Conservation (phyloP, 1,139 yeast species). For the Blastobotrys ciferrii region DNA sequence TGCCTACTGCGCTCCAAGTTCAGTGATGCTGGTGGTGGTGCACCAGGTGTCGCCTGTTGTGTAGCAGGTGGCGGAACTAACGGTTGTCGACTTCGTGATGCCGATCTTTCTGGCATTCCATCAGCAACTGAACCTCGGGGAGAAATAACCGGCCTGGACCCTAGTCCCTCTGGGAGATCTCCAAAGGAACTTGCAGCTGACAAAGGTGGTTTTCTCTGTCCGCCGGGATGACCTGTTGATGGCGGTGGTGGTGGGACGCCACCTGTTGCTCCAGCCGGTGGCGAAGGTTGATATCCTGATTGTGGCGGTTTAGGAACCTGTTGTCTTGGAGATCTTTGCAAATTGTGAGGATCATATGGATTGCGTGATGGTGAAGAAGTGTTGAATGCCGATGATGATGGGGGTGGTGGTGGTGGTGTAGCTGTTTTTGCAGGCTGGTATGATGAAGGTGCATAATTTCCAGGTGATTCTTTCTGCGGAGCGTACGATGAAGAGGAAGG, state of each 20-base stretch:
- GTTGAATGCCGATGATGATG: constrained; percentile 5
- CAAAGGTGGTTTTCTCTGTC: constrained; percentile 3
- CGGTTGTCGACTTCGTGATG: constrained; percentile 1
- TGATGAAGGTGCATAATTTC: constrained; percentile 1
- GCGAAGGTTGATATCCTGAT: constrained; percentile 12
- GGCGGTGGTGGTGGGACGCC: constrained; percentile 11
- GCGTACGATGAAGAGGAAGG: constrained; percentile 4
- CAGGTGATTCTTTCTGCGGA: constrained; percentile 2
- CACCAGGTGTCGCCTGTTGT: constrained; percentile 2
- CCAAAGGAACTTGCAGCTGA: constrained; percentile 20
- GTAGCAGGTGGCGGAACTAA: constrained; percentile 10
- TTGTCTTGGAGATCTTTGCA: not conserved
- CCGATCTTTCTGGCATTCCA: not conserved
- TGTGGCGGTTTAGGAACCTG: constrained; percentile 8
- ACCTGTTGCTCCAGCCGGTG: no score
- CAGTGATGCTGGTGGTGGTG: constrained; percentile 14
- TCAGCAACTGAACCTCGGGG: constrained; percentile 20
- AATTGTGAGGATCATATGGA: constrained; percentile 11
- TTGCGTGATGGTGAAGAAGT: not conserved
- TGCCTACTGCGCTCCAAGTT: constrained; percentile 9
- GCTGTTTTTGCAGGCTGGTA: constrained; percentile 5
- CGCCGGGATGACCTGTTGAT: not conserved
- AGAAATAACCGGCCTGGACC: constrained; percentile 17
- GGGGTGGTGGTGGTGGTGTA: constrained; percentile 7
- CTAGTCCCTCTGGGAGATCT: constrained; percentile 25